A percentile compares a stretch with the other conserved stretches of the same genome.
These are phyloP conservation scores for Asterochloris sp. DNA, from an alignment of 139 green algal species.

Conservation along the genomic window DNA sequence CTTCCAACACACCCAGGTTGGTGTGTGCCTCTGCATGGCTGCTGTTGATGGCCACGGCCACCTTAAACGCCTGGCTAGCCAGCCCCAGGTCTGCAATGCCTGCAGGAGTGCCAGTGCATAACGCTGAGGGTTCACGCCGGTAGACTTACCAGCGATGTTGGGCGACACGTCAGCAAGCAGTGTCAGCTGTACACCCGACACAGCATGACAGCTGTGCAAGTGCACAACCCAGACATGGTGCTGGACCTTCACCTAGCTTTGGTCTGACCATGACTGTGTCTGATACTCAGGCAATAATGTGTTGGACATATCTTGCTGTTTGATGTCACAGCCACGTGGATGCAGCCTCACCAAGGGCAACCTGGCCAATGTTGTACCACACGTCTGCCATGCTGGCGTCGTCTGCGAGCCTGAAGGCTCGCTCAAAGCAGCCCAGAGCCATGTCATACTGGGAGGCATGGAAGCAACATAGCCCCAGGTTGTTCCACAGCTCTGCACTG, in stretches of 20 bases:
- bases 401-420: slow-evolving; percentile 47
- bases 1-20: slow-evolving; percentile 77
- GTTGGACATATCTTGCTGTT: neutral
- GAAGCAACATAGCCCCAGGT: slow-evolving; percentile 83
- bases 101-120: neutral
- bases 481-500: slow-evolving; percentile 77
- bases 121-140: too few species aligned
- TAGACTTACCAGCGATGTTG: too few species aligned
- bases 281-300: too few species aligned
- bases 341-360: slow-evolving; percentile 17
- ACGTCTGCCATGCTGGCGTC: slow-evolving; percentile 56
- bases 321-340: too few species aligned
- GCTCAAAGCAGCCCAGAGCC: slow-evolving; percentile 71
- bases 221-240: too few species aligned
- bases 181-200: too few species aligned
- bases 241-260: too few species aligned
- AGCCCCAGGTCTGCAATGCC: slow-evolving; percentile 72
- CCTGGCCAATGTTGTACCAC: slow-evolving; percentile 73
- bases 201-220: too few species aligned
- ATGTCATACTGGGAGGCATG: slow-evolving; percentile 80
- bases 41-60: slow-evolving; percentile 63
- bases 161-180: too few species aligned
- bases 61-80: slow-evolving; percentile 56
- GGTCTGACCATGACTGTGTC: too few species aligned
- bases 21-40: slow-evolving; percentile 70